phyloP scores from a whole-genome alignment of 495 filamentous ascomycete species.

The Elaphomyces granulatus region DNA sequence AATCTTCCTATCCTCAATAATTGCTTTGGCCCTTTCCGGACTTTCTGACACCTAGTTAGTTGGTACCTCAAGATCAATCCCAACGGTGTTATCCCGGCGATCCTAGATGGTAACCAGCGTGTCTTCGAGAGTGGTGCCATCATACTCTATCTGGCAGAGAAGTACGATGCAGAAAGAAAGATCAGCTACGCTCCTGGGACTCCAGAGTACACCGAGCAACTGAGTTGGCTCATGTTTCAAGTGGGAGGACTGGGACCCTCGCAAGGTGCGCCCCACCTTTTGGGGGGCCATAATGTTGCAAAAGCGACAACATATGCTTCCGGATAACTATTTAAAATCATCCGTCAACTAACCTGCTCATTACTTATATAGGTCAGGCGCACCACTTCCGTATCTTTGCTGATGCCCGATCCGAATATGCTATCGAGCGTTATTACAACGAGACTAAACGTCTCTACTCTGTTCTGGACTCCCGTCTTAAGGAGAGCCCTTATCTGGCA shows the following conservation, averaged over 20 bases:
- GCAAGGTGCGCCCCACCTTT: conserved; percentile 19
- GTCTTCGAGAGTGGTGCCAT: conserved; percentile 36
- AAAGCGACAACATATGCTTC: conserved; percentile 27
- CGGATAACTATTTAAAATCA: conserved; percentile 26
- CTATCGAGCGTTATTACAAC: no score
- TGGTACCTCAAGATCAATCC: conserved; percentile 84
- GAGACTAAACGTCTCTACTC: no score
- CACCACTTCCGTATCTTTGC: no score
- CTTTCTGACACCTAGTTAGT: neutral
- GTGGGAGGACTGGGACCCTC: conserved; percentile 29
- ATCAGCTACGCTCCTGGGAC: no score
- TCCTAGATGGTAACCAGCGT: conserved; percentile 29
- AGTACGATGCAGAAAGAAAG: conserved; percentile 31
- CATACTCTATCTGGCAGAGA: conserved; percentile 32
- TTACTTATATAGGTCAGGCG: no score
- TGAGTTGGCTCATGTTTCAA: no score
- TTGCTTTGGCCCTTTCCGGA: neutral
- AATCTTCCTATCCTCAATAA: conserved; percentile 11
- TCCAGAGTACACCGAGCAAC: conserved; percentile 31
- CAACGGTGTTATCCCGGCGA: conserved; percentile 76
- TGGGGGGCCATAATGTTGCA: conserved; percentile 6
- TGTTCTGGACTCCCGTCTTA: conserved; percentile 28
- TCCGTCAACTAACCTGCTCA: no score
- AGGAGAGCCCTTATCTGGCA: conserved; percentile 28
- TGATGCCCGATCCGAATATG: no score